These are phyloP conservation scores for Osmanthus fragrans DNA, from an alignment of 257 asterid species.

Conservation along the genomic window DNA sequence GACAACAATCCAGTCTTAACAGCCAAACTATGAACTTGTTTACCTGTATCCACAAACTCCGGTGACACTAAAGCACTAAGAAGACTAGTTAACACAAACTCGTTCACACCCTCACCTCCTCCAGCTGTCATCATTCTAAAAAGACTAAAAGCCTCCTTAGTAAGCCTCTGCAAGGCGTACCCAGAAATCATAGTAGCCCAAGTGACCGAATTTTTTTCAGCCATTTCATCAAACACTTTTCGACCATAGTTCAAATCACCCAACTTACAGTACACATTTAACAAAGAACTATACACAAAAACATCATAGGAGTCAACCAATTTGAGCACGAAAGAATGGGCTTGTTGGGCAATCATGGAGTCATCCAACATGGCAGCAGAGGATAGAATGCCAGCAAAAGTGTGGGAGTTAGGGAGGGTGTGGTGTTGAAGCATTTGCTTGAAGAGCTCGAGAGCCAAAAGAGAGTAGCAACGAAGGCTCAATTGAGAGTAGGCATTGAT, in stretches of 20 bases:
- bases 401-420: constrained; percentile 59
- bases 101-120: constrained; percentile 49
- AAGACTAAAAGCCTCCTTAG: constrained; percentile 51
- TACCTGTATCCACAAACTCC: constrained; percentile 47
- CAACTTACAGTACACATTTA: constrained; percentile 58
- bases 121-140: constrained; percentile 43
- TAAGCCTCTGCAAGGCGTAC: constrained; percentile 54
- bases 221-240: constrained; percentile 75
- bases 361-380: constrained; percentile 49
- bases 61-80: constrained; percentile 61
- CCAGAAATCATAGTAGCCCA: constrained; percentile 91
- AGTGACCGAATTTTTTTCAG: constrained; percentile 65
- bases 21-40: constrained; percentile 63
- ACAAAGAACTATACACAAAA: constrained; percentile 63
- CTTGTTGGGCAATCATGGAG: constrained; percentile 43
- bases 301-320: constrained; percentile 46
- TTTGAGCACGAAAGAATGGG: constrained; percentile 54
- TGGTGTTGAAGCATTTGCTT: constrained; percentile 43
- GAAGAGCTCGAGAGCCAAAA: constrained; percentile 54
- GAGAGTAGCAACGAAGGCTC: constrained; percentile 39
- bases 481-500: constrained; percentile 66
- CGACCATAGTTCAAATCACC: constrained; percentile 53
- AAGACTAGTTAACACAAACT: constrained; percentile 72
- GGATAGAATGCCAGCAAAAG: constrained; percentile 68
- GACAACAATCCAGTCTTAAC: constrained; percentile 46